Evolutionary conservation across 2,329 filamentous ascomycete species (phyloP).

Genomic region (Dactylellina leptospora): DNA sequence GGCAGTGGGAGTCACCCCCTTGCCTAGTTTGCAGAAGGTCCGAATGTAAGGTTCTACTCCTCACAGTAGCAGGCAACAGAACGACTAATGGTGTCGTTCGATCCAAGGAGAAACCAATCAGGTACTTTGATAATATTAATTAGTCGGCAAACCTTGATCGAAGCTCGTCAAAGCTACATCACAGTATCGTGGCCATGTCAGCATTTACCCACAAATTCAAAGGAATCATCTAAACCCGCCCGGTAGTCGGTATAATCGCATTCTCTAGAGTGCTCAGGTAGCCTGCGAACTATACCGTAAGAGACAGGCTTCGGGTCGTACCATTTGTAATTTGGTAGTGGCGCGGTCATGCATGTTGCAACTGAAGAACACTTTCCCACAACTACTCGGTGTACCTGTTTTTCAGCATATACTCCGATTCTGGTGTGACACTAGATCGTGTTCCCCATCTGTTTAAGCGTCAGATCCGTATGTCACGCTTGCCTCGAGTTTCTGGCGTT

Average conservation of each 20-base stretch:
- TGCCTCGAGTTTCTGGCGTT: no score
- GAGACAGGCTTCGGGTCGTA: slow-evolving; percentile 48
- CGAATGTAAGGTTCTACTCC: slow-evolving; percentile 32
- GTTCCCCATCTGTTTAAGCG: slow-evolving; percentile 35
- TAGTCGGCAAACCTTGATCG: no score
- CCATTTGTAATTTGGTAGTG: slow-evolving; percentile 28
- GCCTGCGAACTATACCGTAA: no score
- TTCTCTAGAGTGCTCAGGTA: no score
- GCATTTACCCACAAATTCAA: no score
- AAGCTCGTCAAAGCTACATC: no score
- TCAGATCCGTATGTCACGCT: slow-evolving; percentile 31
- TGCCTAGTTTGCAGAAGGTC: slow-evolving; percentile 45
- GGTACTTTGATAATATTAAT: no score
- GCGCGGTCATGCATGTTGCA: slow-evolving; percentile 24
- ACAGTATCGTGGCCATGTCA: no score
- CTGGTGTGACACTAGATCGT: slow-evolving; percentile 48
- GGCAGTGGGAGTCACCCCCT: slow-evolving; percentile 42
- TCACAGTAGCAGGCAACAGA: slow-evolving; percentile 16
- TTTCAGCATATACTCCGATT: slow-evolving; percentile 53
- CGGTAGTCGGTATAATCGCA: no score
- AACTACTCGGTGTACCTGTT: slow-evolving; percentile 22
- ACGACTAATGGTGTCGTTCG: neutral
- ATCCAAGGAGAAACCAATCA: no score
- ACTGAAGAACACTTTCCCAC: slow-evolving; percentile 15
- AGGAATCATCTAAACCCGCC: no score